Evolutionary conservation across 164 flowering plant species (phyloP), one percentile per base, ranked within the genome.

Genomic region (Macadamia integrifolia): DNA sequence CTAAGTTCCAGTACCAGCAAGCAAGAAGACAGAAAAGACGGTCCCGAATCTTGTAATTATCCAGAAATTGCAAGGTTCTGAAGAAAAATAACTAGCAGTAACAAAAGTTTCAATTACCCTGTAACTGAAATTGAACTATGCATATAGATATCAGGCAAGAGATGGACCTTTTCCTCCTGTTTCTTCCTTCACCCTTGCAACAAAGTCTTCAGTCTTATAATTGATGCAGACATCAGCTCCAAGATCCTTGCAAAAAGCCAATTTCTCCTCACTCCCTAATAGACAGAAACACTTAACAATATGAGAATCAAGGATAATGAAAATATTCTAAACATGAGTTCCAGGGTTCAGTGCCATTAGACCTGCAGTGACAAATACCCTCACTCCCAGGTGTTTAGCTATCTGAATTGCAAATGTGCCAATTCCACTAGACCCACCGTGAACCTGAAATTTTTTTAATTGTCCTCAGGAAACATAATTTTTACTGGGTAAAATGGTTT

Each of bases 401-500:
- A 91, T 84, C 82, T 94, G 96, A 80, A 94, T 85, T 0, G 95
- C 97, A 82, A 94, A 94, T 18, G 93, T 91, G 30, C 98, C 97
- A 62, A 94, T 94, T 66, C 98, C 97, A 73, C 98, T 91, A 49
- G 98, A 94, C 32, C 98, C 98, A 31, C 96, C 98, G 76, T 94
- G 97, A 75, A 90, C 69, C 98, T 88, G 83, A 72, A 76, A 78
- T 53, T 58, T 42, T 3, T 35, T 17, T 23, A 23, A 23, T 35
- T 68, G 35, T 46, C 13, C 50, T 46, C 50, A 46, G 50, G 12
- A 8, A 4, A 46, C 1, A 46, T 46, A 3, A 3, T 46, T 46
- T 35, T 35, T 35, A 2, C 5, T 35, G 40, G 40, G 40, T 35
- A 35, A 35, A 35, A 35, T 5, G 40, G 40, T 35, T 35, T 35